Conservation (phyloP, 2,329 filamentous ascomycete genomes). For the Trichoderma asperellum region DNA sequence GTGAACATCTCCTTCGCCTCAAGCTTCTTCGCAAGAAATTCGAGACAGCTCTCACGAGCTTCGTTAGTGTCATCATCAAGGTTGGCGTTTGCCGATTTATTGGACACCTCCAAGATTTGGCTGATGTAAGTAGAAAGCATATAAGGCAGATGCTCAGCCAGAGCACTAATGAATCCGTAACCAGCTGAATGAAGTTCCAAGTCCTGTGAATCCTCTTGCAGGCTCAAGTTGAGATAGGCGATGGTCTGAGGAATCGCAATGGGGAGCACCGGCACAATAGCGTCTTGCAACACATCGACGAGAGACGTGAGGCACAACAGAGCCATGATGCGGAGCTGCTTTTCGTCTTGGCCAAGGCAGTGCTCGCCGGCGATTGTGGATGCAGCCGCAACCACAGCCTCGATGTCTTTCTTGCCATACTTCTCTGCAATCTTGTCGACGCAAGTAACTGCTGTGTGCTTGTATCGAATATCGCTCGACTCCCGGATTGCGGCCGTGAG, state of each 20-base stretch:
- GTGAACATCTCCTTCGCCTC: conserved; percentile 76
- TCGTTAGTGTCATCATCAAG: conserved; percentile 66
- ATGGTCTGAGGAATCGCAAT: conserved; percentile 73
- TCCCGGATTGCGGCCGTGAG: conserved; percentile 76
- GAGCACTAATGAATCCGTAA: conserved; percentile 76
- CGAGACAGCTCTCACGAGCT: conserved; percentile 69
- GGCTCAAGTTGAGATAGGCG: conserved; percentile 68
- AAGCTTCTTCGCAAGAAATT: conserved; percentile 75
- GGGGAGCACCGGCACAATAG: conserved; percentile 82
- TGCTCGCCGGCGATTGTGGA: conserved; percentile 74
- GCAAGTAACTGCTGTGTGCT: conserved; percentile 84
- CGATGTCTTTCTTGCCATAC: conserved; percentile 89
- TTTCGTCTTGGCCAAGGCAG: conserved; percentile 75
- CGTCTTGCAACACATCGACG: conserved; percentile 84
- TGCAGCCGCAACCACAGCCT: conserved; percentile 75
- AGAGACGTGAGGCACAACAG: conserved; percentile 86
- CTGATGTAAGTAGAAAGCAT: conserved; percentile 83
- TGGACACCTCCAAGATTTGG: conserved; percentile 71
- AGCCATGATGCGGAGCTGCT: conserved; percentile 78
- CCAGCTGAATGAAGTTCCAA: conserved; percentile 77
- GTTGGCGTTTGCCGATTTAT: conserved; percentile 67
- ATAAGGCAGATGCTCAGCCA: conserved; percentile 84
- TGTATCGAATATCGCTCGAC: conserved; percentile 72
- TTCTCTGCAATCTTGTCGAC: conserved; percentile 93
- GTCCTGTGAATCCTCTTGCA: conserved; percentile 56